These are phyloP conservation scores for Coprinellus aureogranulatus DNA, from an alignment of 768 basidiomycete species.

Conservation along the genomic window DNA sequence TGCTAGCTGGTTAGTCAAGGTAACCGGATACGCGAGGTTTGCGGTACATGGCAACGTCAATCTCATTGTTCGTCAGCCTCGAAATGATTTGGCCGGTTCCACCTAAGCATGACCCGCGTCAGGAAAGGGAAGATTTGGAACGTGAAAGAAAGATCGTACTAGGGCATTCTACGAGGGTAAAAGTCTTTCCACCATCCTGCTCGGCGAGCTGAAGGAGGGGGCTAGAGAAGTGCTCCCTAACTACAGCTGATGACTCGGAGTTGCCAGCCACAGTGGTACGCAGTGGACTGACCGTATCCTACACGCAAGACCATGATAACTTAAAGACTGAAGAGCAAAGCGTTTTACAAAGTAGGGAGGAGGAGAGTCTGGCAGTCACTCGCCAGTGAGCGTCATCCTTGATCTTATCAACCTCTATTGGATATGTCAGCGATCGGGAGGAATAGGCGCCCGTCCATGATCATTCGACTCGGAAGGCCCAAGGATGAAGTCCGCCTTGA, in stretches of 20 bases:
- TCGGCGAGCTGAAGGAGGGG: conserved; percentile 85
- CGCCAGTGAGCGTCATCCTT: too few relatives aligned
- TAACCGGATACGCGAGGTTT: not conserved
- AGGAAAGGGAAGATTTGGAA: conserved; percentile 9
- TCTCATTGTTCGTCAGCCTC: conserved; percentile 69
- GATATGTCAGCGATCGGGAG: too few relatives aligned
- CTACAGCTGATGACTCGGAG: conserved; percentile 28
- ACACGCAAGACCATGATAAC: not conserved
- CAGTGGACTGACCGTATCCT: not conserved
- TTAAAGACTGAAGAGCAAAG: not conserved
- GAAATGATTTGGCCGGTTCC: conserved; percentile 85
- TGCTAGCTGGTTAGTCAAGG: not conserved
- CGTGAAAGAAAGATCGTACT: conserved; percentile 42
- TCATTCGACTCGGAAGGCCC: too few relatives aligned
- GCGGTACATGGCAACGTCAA: conserved; percentile 75
- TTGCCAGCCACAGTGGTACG: too few relatives aligned
- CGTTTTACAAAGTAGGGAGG: not conserved
- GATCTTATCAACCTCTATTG: too few relatives aligned
- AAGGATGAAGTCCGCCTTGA: too few relatives aligned
- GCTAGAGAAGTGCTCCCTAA: conserved; percentile 88
- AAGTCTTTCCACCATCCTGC: conserved; percentile 65
- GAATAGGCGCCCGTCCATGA: too few relatives aligned
- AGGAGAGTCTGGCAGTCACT: too few relatives aligned
- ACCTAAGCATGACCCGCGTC: conserved; percentile 39
- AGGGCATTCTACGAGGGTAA: conserved; percentile 86